Evolutionary conservation across 495 filamentous ascomycete species (phyloP).

Genomic region (Daldinia bambusicola): DNA sequence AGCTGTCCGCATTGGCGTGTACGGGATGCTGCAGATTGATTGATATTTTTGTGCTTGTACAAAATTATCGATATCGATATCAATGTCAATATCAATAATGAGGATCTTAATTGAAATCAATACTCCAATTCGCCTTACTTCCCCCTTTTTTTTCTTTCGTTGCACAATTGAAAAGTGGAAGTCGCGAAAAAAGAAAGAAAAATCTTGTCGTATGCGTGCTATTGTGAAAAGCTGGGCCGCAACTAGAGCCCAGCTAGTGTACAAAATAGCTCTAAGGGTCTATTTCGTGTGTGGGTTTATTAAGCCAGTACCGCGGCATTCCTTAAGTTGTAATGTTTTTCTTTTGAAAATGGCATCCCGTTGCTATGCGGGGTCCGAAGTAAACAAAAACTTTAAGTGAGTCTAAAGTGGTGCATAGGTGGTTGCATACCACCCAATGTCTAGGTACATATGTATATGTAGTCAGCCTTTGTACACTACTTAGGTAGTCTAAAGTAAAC

Average conservation of each 20-base stretch:
- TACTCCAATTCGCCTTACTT: neutral
- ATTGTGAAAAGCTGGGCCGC: neutral
- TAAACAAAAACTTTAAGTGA: slow-evolving; percentile 37
- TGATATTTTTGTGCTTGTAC: neutral
- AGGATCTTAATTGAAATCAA: neutral
- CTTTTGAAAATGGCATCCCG: slow-evolving; percentile 18
- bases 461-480: too few relatives aligned
- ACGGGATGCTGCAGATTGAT: slow-evolving; percentile 18
- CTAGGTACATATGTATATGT: too few relatives aligned
- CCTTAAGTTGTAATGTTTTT: slow-evolving; percentile 10
- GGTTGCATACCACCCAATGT: neutral
- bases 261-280: slow-evolving; percentile 5
- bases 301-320: slow-evolving; percentile 7
- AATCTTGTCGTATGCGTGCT: neutral
- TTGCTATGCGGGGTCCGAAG: slow-evolving; percentile 41
- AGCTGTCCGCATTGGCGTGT: slow-evolving; percentile 23
- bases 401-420: neutral
- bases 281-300: slow-evolving; percentile 2
- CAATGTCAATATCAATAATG: neutral
- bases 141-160: neutral
- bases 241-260: slow-evolving; percentile 11
- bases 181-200: neutral
- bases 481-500: too few relatives aligned
- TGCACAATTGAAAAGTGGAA: neutral
- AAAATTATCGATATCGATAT: neutral